Base-by-base conservation (phyloP, 2,329 filamentous ascomycete genomes). In the Botrytis fragariae region DNA sequence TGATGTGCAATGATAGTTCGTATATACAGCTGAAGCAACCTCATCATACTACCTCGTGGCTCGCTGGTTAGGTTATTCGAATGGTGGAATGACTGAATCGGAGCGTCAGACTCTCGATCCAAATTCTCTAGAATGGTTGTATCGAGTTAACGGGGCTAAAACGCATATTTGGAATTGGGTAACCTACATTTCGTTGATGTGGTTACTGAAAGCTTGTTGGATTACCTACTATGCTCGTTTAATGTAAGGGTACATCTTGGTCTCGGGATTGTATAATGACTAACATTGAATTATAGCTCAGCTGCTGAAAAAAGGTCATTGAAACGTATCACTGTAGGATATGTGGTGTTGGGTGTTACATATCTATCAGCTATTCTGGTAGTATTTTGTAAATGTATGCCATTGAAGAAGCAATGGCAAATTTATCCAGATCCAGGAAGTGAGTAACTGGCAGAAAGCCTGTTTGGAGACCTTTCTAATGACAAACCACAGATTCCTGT, bases 341-440 rank as follows among this genome's bases (percentile, higher is more conserved):
- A 71, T n/a, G 16, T 57, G 22, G 45, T 65, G 5, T 54, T 65
- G 37, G 60, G 42, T 10, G 8, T 71, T 6, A 71, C 69, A 3
- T 71, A 65, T 51, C 20, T 71, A 51, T 63, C 35, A 51, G 60
- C 69, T 42, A 57, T 71, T 29, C 35, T 71, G 37, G 69, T 54
- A 42, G 48, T 71, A 35, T 29, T 63, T 32, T 71, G 60, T 35
- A 65, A 65, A 65, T 71, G 69, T n/a, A 18, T 71, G 32, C 69
- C 69, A 18, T 42, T 71, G 25, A 71, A 51, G 32, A 71, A 65
- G 42, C 69, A 71, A 65, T 71, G 69, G 69, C 69, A 71, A 65
- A 71, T 71, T 20, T 54, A 71, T n/a, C 69, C 69, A 32, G 60
- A 71, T 32, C 69, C 69, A 54, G 60, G 69, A 57, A 57, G 69